Evolutionary conservation across 352 stramenopile genomes (phyloP).

Genomic region (Pythium pyrilobum): DNA sequence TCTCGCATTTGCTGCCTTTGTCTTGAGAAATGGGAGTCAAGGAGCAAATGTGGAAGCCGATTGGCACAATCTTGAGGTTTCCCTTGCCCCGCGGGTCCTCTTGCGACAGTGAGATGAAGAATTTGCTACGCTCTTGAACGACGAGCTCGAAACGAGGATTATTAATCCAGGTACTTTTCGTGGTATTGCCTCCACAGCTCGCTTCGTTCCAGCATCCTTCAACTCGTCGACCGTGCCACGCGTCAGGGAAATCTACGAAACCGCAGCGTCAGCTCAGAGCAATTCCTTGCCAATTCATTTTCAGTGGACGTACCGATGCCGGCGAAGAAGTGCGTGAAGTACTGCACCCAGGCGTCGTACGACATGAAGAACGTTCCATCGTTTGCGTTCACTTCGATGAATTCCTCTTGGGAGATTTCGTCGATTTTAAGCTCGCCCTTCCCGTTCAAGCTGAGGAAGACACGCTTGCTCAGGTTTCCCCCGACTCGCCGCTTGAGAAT

Average conservation of each 20-base stretch:
- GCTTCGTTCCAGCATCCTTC: slow-evolving; percentile 74
- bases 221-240: slow-evolving; percentile 73
- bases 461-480: slow-evolving; percentile 53
- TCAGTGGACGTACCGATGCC: slow-evolving; percentile 72
- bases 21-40: slow-evolving; percentile 21
- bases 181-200: slow-evolving; percentile 75
- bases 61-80: slow-evolving; percentile 69
- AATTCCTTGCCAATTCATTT: too few relatives aligned
- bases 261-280: neutral
- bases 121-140: slow-evolving; percentile 47
- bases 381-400: slow-evolving; percentile 72
- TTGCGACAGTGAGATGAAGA: slow-evolving; percentile 78
- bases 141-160: slow-evolving; percentile 81
- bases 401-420: slow-evolving; percentile 70
- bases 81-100: slow-evolving; percentile 72
- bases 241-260: slow-evolving; percentile 77
- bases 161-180: slow-evolving; percentile 83
- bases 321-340: slow-evolving; percentile 90
- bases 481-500: slow-evolving; percentile 62
- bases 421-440: slow-evolving; percentile 48
- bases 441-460: slow-evolving; percentile 52
- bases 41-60: slow-evolving; percentile 81
- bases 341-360: slow-evolving; percentile 81
- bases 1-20: slow-evolving; percentile 41
- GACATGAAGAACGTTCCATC: slow-evolving; percentile 93